phyloP scores from a whole-genome alignment of 208 protist species.

The Leishmania martiniquensis region DNA sequence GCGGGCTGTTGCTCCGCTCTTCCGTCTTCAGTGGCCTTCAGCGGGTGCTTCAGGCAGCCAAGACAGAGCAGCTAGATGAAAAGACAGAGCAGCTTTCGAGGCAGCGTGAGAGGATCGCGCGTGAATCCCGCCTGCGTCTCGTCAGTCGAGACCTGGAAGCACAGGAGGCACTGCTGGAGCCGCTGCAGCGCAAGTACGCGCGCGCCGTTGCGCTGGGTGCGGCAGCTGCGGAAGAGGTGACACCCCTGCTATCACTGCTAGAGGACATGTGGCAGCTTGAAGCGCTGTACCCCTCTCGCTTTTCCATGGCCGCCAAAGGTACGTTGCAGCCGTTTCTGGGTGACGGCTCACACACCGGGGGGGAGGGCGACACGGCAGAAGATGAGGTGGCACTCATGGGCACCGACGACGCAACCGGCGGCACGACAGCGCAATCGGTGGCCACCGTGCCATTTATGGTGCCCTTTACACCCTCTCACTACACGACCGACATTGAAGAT shows the following conservation, averaged over 20 bases:
- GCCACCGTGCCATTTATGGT: conserved; percentile 37
- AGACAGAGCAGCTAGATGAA: conserved; percentile 55
- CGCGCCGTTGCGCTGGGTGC: conserved; percentile 34
- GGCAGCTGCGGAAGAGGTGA: conserved; percentile 24
- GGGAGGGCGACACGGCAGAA: background rate
- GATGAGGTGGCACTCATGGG: background rate
- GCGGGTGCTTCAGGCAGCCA: conserved; percentile 54
- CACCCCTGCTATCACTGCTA: conserved; percentile 41
- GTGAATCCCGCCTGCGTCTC: conserved; percentile 56
- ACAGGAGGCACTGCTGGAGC: conserved; percentile 51
- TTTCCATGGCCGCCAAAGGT: conserved; percentile 57
- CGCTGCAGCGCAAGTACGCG: conserved; percentile 55
- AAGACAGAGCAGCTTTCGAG: conserved; percentile 41
- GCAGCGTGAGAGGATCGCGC: conserved; percentile 68
- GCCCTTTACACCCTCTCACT: conserved; percentile 60
- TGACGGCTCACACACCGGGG: background rate
- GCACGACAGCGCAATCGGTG: background rate
- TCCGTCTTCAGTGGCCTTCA: conserved; percentile 76
- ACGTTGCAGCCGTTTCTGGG: conserved; percentile 15
- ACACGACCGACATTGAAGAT: conserved; percentile 63
- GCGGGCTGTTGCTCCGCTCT: conserved; percentile 40
- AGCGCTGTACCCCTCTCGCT: conserved; percentile 60
- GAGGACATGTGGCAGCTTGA: conserved; percentile 74
- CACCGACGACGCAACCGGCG: background rate
- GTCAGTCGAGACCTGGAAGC: conserved; percentile 58